Evolutionary conservation across 352 stramenopile species (phyloP).

Genomic region (Blastocystis sp.): DNA sequence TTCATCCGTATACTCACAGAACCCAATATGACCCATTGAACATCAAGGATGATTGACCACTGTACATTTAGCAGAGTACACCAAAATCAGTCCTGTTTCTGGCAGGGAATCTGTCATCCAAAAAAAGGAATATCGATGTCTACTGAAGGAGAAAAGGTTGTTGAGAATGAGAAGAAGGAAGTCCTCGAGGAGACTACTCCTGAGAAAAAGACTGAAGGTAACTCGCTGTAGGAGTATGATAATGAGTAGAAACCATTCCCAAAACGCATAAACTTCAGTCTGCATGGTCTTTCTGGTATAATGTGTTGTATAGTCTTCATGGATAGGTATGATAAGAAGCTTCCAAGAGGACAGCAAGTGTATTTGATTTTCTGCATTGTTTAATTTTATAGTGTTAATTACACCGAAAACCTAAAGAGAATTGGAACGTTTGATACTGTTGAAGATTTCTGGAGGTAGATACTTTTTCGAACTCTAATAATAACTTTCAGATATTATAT

Average conservation of each 20-base stretch:
- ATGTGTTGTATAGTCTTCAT: not conserved
- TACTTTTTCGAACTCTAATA: not conserved
- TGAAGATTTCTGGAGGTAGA: conserved; percentile 85
- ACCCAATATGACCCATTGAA: too few species aligned
- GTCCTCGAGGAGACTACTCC: not conserved
- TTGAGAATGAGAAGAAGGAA: conserved; percentile 50
- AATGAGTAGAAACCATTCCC: conserved; percentile 1
- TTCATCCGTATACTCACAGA: too few species aligned
- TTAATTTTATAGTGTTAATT: conserved; percentile 36
- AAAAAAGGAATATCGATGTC: conserved; percentile 36
- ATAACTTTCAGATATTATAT: conserved; percentile 77
- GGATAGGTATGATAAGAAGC: conserved; percentile 87
- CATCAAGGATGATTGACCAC: too few species aligned
- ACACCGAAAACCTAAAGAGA: conserved; percentile 76
- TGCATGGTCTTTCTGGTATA: conserved; percentile 78
- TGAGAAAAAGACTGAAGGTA: conserved; percentile 60
- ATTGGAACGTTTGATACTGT: conserved; percentile 84
- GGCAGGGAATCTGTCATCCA: too few species aligned
- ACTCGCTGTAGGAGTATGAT: not conserved
- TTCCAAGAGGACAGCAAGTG: conserved; percentile 80
- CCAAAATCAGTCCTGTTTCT: too few species aligned
- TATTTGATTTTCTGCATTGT: conserved; percentile 14
- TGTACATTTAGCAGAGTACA: too few species aligned
- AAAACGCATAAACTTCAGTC: conserved; percentile 79
- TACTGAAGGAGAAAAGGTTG: conserved; percentile 60